phyloP scores from a whole-genome alignment of 345 rosid genomes.

The Rhodomyrtus tomentosa region DNA sequence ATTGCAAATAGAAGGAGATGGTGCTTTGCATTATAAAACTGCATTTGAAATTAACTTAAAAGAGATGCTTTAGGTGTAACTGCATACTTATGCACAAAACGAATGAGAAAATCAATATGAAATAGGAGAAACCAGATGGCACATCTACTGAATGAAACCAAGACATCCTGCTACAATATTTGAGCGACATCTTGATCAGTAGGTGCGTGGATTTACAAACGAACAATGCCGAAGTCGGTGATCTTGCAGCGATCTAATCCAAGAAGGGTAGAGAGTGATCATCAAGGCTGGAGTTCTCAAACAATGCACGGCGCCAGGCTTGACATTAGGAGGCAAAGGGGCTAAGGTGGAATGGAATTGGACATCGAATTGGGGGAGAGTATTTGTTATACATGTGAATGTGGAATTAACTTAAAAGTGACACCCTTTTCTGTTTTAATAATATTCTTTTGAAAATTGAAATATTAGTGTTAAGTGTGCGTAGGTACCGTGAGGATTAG shows the following conservation, averaged over 20 bases:
- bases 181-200: neutral
- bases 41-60: neutral
- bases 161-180: neutral
- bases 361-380: neutral
- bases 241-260: neutral
- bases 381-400: neutral
- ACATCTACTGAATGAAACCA: neutral
- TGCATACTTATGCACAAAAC: neutral
- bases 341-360: neutral
- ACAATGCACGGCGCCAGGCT: neutral
- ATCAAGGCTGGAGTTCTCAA: neutral
- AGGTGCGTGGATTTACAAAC: neutral
- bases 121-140: neutral
- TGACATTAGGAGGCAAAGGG: neutral
- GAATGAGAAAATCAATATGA: neutral
- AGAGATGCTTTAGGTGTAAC: neutral
- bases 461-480: neutral
- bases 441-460: too few species aligned
- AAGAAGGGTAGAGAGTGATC: neutral
- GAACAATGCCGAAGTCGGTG: neutral
- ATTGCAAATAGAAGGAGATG: neutral
- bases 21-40: neutral
- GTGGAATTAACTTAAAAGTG: neutral
- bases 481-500: neutral
- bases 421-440: too few species aligned